phyloP scores from a whole-genome alignment of 2,329 filamentous ascomycete genomes.

The Trichoderma guizhouense region DNA sequence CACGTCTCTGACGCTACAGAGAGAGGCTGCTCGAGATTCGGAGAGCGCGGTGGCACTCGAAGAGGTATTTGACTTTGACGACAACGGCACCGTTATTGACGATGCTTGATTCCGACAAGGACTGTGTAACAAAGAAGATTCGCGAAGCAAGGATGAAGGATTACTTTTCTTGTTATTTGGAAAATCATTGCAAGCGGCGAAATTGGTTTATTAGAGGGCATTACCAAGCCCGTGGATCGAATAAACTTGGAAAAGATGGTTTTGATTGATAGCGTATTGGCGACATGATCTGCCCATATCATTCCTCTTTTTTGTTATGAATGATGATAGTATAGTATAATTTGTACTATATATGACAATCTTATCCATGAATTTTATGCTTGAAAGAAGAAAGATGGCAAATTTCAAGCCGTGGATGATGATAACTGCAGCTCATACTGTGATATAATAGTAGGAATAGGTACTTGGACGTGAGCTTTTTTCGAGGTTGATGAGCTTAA shows the following conservation, averaged over 20 bases:
- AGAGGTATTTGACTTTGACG: conserved; percentile 30
- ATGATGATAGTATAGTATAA: neutral
- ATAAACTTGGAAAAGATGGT: neutral
- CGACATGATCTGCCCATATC: neutral
- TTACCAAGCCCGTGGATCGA: neutral
- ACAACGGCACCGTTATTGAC: conserved; percentile 30
- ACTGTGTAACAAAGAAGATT: neutral
- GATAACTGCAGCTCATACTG: neutral
- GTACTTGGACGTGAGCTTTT: neutral
- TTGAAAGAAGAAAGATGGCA: neutral
- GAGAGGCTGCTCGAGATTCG: conserved; percentile 22
- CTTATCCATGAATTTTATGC: neutral
- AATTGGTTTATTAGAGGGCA: neutral
- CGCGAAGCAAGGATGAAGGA: neutral
- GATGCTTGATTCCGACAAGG: conserved; percentile 23
- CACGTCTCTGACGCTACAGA: conserved; percentile 20
- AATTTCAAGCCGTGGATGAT: neutral
- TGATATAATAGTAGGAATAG: neutral
- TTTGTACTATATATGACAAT: neutral
- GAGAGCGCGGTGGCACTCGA: conserved; percentile 27
- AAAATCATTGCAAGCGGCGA: neutral
- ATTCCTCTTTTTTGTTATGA: neutral
- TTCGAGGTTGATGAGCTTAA: neutral
- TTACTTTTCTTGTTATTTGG: too few relatives aligned
- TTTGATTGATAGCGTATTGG: neutral